A percentile compares a stretch with the other conserved stretches of the same genome.
Conservation (phyloP, 208 protist species). For the Leishmania aethiopica region DNA sequence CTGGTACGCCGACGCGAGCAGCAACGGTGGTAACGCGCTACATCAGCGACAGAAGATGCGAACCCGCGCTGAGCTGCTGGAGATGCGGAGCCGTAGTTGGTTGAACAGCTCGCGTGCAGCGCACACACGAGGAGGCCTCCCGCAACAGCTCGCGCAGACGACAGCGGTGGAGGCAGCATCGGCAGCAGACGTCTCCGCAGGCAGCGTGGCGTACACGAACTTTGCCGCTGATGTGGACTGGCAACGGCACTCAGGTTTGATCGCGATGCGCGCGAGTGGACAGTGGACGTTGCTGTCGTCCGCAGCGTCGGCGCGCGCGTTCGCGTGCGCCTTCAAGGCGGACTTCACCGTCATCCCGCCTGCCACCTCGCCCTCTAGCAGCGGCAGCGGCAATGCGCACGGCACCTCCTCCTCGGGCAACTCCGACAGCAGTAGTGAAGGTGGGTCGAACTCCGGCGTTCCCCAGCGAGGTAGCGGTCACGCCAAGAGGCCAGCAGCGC, state of each 20-base stretch:
- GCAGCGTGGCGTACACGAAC: constrained; percentile 36
- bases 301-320: constrained; percentile 26
- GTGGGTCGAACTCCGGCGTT: not conserved
- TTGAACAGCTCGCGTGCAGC: not conserved
- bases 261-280: constrained; percentile 47
- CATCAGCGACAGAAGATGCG: not conserved
- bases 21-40: not conserved
- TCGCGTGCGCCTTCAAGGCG: constrained; percentile 47
- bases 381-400: no score
- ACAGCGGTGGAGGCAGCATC: not conserved
- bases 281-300: constrained; percentile 48
- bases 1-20: constrained; percentile 22
- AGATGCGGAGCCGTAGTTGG: not conserved
- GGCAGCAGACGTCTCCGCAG: not conserved
- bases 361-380: constrained; percentile 2
- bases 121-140: not conserved
- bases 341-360: not conserved
- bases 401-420: not conserved
- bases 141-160: not conserved
- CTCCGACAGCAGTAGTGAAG: not conserved
- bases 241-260: constrained; percentile 39
- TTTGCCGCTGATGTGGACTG: constrained; percentile 38
- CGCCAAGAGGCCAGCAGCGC: constrained; percentile 36
- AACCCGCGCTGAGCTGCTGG: not conserved
- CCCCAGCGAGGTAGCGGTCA: not conserved